A percentile compares a stretch with the other conserved stretches of the same genome.
phyloP scores from a whole-genome alignment of 495 filamentous ascomycete genomes.

The Daldinia caldariorum region DNA sequence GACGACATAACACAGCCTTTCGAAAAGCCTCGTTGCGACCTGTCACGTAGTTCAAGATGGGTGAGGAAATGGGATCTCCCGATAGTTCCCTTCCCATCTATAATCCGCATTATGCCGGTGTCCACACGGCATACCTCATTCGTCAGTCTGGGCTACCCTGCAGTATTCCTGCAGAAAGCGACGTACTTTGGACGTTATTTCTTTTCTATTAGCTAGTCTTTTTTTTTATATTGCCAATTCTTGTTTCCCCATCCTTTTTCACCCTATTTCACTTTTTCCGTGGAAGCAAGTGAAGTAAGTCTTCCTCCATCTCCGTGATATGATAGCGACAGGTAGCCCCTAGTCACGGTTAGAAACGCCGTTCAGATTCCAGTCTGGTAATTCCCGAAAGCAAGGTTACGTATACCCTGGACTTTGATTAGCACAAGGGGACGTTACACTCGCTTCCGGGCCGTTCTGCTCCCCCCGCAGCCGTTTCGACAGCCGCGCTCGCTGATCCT shows the following conservation, averaged over 20 bases:
- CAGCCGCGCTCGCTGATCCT: constrained; percentile 40
- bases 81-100: constrained; percentile 42
- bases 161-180: constrained; percentile 38
- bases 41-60: constrained; percentile 46
- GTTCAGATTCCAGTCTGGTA: constrained; percentile 10
- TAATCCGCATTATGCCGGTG: constrained; percentile 40
- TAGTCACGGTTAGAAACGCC: constrained; percentile 3
- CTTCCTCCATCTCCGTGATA: constrained; percentile 6
- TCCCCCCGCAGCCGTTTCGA: constrained; percentile 45
- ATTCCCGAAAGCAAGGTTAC: constrained; percentile 31
- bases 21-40: constrained; percentile 33
- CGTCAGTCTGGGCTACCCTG: constrained; percentile 31
- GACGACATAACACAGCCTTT: constrained; percentile 17
- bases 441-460: constrained; percentile 42
- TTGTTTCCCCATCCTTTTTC: neutral
- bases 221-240: constrained; percentile 33
- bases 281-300: constrained; percentile 18
- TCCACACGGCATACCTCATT: constrained; percentile 43
- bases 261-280: constrained; percentile 10
- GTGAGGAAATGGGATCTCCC: constrained; percentile 46
- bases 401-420: constrained; percentile 19
- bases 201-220: too few species aligned
- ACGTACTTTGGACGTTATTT: constrained; percentile 23
- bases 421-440: constrained; percentile 38
- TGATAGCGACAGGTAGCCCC: neutral